Conservation (phyloP, 495 filamentous ascomycete species). For the Podospora australis region DNA sequence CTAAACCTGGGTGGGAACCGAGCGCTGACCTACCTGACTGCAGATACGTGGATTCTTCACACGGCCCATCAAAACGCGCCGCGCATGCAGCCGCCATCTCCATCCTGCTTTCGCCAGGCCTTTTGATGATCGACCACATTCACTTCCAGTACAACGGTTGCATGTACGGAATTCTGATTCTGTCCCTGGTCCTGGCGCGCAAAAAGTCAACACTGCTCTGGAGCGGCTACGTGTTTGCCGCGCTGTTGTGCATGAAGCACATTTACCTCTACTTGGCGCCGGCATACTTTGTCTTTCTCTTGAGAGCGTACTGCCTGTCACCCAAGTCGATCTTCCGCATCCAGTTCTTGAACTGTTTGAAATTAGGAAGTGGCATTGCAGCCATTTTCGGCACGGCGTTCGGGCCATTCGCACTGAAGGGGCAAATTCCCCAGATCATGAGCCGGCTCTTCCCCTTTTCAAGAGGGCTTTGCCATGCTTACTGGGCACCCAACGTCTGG, state of each 20-base stretch:
- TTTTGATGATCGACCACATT: slow-evolving; percentile 96
- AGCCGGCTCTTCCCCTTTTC: slow-evolving; percentile 90
- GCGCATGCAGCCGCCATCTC: slow-evolving; percentile 84
- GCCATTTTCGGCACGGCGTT: slow-evolving; percentile 78
- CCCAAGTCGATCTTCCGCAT: slow-evolving; percentile 69
- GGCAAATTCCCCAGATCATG: slow-evolving; percentile 81
- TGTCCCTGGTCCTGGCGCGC: slow-evolving; percentile 76
- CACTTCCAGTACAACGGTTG: slow-evolving; percentile 99
- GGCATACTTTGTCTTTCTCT: slow-evolving; percentile 87
- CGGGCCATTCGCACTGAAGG: slow-evolving; percentile 79
- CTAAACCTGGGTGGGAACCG: neutral
- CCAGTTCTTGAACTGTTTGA: slow-evolving; percentile 68
- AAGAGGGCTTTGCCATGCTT: slow-evolving; percentile 88
- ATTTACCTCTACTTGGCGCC: slow-evolving; percentile 97
- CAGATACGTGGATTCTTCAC: slow-evolving; percentile 67
- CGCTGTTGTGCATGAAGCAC: slow-evolving; percentile 87
- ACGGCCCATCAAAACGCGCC: slow-evolving; percentile 59
- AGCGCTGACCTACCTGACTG: neutral
- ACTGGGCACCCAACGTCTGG: slow-evolving; percentile 98
- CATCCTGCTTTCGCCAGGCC: slow-evolving; percentile 82
- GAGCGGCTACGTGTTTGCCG: slow-evolving; percentile 77
- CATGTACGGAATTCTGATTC: slow-evolving; percentile 81
- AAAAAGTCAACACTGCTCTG: slow-evolving; percentile 67
- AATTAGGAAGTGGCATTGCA: slow-evolving; percentile 68
- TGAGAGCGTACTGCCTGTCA: slow-evolving; percentile 83